Evolutionary conservation across 2,329 filamentous ascomycete species (phyloP).

Genomic region (Fusarium kyushuense): DNA sequence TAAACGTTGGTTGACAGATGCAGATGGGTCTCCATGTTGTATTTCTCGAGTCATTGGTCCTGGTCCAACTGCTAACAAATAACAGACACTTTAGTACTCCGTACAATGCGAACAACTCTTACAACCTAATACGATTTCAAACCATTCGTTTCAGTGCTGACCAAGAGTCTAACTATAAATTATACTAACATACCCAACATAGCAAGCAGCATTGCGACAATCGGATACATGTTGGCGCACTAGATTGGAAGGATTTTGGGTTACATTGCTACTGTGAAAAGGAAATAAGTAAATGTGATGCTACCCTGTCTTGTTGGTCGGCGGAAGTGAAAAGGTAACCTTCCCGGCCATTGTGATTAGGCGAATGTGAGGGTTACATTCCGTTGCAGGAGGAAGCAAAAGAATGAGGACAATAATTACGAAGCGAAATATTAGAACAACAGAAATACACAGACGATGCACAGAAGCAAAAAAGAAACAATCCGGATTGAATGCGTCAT

Average conservation of each 20-base stretch:
- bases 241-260: background rate
- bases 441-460: no score
- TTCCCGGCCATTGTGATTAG: background rate
- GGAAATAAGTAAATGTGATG: background rate
- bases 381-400: no score
- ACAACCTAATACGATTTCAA: background rate
- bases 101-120: no score
- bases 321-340: background rate
- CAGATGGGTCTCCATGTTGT: background rate
- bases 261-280: background rate
- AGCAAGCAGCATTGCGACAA: background rate
- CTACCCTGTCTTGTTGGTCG: background rate
- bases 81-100: background rate
- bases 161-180: background rate
- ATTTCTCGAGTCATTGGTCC: background rate
- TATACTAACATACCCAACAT: background rate
- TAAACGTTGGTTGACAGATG: background rate
- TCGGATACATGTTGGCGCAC: background rate
- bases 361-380: conserved; percentile 15
- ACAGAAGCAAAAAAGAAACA: background rate
- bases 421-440: no score
- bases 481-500: background rate
- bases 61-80: background rate
- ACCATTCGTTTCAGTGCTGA: no score
- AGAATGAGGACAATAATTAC: background rate